A percentile compares a stretch with the other conserved stretches of the same genome.
These are phyloP conservation scores for Tricladium varicosporioides DNA, from an alignment of 2,329 filamentous ascomycete genomes.

Conservation along the genomic window DNA sequence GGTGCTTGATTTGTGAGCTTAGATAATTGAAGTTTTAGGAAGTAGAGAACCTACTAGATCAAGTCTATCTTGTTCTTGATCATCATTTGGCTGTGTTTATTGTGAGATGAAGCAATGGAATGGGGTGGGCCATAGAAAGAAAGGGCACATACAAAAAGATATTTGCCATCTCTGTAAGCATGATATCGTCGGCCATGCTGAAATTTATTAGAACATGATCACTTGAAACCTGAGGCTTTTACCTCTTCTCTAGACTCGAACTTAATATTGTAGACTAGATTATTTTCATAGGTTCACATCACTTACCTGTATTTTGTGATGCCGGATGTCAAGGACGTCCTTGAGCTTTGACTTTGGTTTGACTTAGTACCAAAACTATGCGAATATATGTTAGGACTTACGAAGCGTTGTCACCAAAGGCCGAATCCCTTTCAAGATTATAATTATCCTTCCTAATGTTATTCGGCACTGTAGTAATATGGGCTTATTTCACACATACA, in stretches of 20 bases:
- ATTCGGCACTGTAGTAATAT: no score
- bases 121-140: no score
- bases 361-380: not conserved
- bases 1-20: constrained; percentile 21
- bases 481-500: not conserved
- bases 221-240: not conserved
- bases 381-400: not conserved
- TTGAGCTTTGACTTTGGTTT: constrained; percentile 3
- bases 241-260: constrained; percentile 11
- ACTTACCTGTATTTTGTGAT: constrained; percentile 13
- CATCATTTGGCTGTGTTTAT: constrained; percentile 22
- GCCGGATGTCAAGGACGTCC: constrained; percentile 3
- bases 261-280: not conserved
- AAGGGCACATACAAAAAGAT: constrained; percentile 16
- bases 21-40: not conserved
- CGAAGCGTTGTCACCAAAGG: constrained; percentile 12
- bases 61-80: constrained; percentile 29
- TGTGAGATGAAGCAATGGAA: no score
- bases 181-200: constrained; percentile 26
- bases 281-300: not conserved
- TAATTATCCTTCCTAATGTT: constrained; percentile 2
- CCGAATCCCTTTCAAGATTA: constrained; percentile 8
- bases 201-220: not conserved
- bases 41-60: constrained; percentile 14
- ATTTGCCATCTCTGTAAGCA: constrained; percentile 23